Evolutionary conservation across 371 early-diverging fungal species (phyloP), one percentile per base, ranked within the genome.

Genomic region (Synchytrium microbalum): DNA sequence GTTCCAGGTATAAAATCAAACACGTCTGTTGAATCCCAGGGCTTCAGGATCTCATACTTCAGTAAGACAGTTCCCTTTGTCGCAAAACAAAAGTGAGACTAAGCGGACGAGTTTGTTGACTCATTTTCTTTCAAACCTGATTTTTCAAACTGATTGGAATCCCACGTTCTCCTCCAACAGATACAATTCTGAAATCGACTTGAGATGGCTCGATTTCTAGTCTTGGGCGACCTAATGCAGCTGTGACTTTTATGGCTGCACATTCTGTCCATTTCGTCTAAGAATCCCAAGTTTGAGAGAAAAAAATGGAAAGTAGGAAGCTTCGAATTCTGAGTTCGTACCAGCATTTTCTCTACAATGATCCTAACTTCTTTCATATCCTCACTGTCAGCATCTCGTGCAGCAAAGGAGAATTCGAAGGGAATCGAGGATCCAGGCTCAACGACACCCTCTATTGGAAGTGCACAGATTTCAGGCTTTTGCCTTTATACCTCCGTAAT

Each of bases 361-460:
- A 80, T 63, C 57, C 53, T 64, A 0, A 73, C 76, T 53, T 80
- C 74, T 24, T 80, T 77, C 75, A 74, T 75, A 19, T 72, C 72
- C 24, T 76, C 75, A 5, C 77, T 74, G 51, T 74, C 65, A n/a
- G 72, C 78, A 14, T 69, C 63, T 13, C 64, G 1, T 25, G 78
- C 69, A 51, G 75, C 71, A 67, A 76, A 80, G 2, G 70, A 59
- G 3, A 73, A 74, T 8, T 67, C 64, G 26, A 80, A 69, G 0
- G 32, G 31, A 2, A 67, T 53, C 13, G 65, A 59, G 8, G 68
- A 64, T 57, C 76, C 71, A 5, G 75, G 58, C 3, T 61, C 62
- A 33, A 80, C 46, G 8, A 60, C 26, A 0, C 78, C 80, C 62
- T 73, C 78, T 67, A 26, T 59, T 57, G 32, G 25, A 31, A 29